Percentiles rank a stretch among this genome's conserved stretches.
Conservation (phyloP, 2,329 filamentous ascomycete species). For the Colletotrichum costaricense region DNA sequence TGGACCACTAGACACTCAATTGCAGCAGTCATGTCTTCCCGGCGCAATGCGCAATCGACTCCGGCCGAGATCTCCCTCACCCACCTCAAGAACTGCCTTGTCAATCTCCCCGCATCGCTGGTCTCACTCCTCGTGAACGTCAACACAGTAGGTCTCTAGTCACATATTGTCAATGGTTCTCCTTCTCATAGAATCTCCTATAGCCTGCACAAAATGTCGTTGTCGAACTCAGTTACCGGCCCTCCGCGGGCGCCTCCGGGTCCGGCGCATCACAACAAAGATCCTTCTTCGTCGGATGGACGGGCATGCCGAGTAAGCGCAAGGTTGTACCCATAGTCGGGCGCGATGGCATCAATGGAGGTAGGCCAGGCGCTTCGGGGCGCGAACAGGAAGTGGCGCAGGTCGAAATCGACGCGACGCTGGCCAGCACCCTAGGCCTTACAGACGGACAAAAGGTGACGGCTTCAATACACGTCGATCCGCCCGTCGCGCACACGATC, state of each 20-base stretch:
- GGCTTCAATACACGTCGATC: slow-evolving; percentile 83
- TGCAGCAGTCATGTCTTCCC: slow-evolving; percentile 54
- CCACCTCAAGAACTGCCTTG: slow-evolving; percentile 92
- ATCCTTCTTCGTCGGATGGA: slow-evolving; percentile 94
- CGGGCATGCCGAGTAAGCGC: slow-evolving; percentile 95
- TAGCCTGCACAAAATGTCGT: slow-evolving; percentile 96
- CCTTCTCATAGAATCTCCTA: background rate
- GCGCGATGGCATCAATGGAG: slow-evolving; percentile 76
- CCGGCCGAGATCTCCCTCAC: slow-evolving; percentile 87
- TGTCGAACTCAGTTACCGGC: slow-evolving; percentile 85
- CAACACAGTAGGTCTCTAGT: slow-evolving; percentile 77
- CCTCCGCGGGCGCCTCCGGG: slow-evolving; percentile 55
- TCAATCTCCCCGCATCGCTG: slow-evolving; percentile 88
- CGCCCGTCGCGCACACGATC: slow-evolving; percentile 90
- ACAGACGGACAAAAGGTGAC: slow-evolving; percentile 84
- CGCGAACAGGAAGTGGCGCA: slow-evolving; percentile 81
- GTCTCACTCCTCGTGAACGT: slow-evolving; percentile 88
- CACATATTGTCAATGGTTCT: background rate
- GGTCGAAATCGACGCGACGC: slow-evolving; percentile 88
- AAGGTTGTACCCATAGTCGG: slow-evolving; percentile 78
- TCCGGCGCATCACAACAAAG: slow-evolving; percentile 63
- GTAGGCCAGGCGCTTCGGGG: slow-evolving; percentile 63
- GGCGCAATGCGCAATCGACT: slow-evolving; percentile 70
- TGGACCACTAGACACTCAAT: slow-evolving; percentile 13
- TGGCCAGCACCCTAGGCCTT: slow-evolving; percentile 81